phyloP scores from a whole-genome alignment of 163 green algal genomes.

The Chloroidium sp. region DNA sequence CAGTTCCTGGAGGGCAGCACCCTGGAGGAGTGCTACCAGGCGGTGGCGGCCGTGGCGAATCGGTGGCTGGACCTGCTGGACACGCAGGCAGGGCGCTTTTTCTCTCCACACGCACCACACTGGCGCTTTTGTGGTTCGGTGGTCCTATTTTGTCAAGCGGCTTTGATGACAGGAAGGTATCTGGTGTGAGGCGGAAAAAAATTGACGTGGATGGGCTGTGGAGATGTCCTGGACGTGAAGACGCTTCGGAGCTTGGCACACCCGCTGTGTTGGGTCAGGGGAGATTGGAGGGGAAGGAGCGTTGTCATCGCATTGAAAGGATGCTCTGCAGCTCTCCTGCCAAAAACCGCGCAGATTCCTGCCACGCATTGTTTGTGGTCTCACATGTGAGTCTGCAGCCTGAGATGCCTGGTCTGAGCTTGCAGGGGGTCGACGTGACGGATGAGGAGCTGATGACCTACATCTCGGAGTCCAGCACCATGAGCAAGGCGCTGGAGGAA shows the following conservation, averaged over 20 bases:
- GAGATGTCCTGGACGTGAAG: too few species aligned
- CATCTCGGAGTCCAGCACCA: constrained; percentile 88
- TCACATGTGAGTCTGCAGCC: too few species aligned
- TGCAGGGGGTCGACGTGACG: constrained; percentile 49
- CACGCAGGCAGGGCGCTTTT: constrained; percentile 44
- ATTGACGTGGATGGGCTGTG: too few species aligned
- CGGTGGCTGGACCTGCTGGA: constrained; percentile 96
- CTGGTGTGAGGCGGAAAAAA: too few species aligned
- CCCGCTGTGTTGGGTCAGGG: too few species aligned
- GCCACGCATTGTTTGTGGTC: too few species aligned
- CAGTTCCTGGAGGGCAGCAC: constrained; percentile 81
- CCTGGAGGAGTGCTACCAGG: constrained; percentile 85
- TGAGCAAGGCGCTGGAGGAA: constrained; percentile 92
- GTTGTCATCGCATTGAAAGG: too few species aligned
- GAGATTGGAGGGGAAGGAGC: too few species aligned
- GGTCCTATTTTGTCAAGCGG: neutral
- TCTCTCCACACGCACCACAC: neutral
- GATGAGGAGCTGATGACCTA: constrained; percentile 88
- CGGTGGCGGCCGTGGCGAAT: constrained; percentile 87
- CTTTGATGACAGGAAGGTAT: too few species aligned
- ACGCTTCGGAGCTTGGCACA: too few species aligned
- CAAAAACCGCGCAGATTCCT: too few species aligned
- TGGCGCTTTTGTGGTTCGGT: neutral
- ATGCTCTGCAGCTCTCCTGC: too few species aligned
- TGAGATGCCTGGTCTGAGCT: neutral